Evolutionary conservation across 2,329 filamentous ascomycete genomes (phyloP), one percentile per base, ranked within the genome.

Genomic region (Clarireedia sp.): DNA sequence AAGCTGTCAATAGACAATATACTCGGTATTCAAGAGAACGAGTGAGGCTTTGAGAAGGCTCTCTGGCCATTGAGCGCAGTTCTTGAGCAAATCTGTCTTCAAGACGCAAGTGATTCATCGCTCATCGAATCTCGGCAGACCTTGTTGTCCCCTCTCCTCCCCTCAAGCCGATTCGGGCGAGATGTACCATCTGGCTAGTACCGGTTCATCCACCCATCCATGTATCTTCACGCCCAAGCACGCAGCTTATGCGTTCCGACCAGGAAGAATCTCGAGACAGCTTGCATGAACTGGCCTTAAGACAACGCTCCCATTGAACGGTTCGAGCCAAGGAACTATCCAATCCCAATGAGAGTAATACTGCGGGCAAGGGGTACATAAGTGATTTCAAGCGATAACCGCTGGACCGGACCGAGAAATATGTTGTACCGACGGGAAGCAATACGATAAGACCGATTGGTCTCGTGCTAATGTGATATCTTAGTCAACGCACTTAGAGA

Each of bases 361-460:
- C 37, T 29, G 37, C 26, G 29, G 17, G 46, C 29, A 43, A 36
- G 19, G 19, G 12, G 36, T 37, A 21, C 46, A 40, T 14, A 36
- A 36, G 36, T 21, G 40, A 21, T 9, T 19, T 12, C 36, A 50
- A 48, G 23, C 12, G 17, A 21, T 41, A 21, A 8, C 33, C 37
- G 46, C 46, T 54, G 26, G 19, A 44, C 26, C 52, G 52, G 52
- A 26, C 46, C 45, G 52, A 54, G 37, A 54, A 50, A 43, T n/a
- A 49, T 54, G 21, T 21, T 24, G 21, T 49, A 41, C 51, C 44
- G 51, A 49, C 51, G 45, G 51, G 44, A 54, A 33, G 29, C 33
- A 23, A 54, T 21, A 26, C 29, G 21, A 29, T 26, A 26, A 23
- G 6, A 14, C 51, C 51, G 51, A 53, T 53, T 48, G 43, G 43